These are phyloP conservation scores for Podaxis sp. DNA, from an alignment of 768 basidiomycete genomes.

Conservation along the genomic window DNA sequence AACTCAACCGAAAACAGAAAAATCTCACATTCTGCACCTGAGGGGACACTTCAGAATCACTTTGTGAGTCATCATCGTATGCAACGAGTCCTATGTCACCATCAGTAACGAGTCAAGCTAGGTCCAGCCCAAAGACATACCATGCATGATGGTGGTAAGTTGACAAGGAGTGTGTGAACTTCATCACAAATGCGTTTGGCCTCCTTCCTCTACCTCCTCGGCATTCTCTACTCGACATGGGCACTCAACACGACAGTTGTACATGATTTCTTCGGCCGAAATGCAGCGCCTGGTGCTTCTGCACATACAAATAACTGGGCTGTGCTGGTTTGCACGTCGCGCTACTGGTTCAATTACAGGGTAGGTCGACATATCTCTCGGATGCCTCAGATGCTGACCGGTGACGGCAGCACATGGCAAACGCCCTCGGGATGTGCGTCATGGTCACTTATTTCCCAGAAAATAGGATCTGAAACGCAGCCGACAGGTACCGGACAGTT, in stretches of 20 bases:
- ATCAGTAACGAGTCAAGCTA: background rate
- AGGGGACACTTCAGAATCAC: conserved; percentile 45
- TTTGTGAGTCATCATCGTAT: conserved; percentile 62
- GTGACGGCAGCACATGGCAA: conserved; percentile 85
- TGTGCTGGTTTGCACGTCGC: conserved; percentile 87
- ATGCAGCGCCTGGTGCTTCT: conserved; percentile 28
- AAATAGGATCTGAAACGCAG: background rate
- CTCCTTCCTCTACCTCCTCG: conserved; percentile 7
- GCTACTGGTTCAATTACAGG: conserved; percentile 99
- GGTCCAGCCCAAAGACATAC: conserved; percentile 10
- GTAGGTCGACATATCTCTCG: conserved; percentile 40
- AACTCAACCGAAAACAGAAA: conserved; percentile 29
- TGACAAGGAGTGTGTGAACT: conserved; percentile 7
- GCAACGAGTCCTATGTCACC: conserved; percentile 47
- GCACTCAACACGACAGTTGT: conserved; percentile 32
- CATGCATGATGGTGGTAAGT: conserved; percentile 20
- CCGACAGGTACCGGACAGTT: conserved; percentile 88
- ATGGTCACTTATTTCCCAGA: background rate
- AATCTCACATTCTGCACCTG: conserved; percentile 60
- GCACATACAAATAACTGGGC: conserved; percentile 98
- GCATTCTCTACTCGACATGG: conserved; percentile 18
- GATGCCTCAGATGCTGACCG: background rate
- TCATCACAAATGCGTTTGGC: conserved; percentile 3
- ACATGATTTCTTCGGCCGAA: conserved; percentile 41
- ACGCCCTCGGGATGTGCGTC: conserved; percentile 91